Percentiles rank a stretch among this genome's conserved stretches.
These are phyloP conservation scores for Hypoxylon sp. DNA, from an alignment of 2,329 filamentous ascomycete genomes.

Conservation along the genomic window DNA sequence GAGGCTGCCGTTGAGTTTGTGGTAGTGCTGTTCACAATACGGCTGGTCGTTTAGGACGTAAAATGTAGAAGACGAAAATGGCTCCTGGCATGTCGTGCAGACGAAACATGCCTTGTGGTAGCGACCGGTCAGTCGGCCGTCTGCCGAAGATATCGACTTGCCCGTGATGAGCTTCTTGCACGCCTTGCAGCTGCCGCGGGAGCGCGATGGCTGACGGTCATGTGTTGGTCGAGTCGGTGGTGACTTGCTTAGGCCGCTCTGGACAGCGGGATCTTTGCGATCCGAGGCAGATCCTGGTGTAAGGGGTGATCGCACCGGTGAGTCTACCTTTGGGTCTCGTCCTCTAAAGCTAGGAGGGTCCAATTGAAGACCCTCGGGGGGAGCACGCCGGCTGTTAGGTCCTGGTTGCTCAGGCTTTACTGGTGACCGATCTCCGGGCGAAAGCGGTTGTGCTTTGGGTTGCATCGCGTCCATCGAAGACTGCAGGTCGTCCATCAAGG, in stretches of 20 bases:
- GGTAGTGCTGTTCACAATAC: slow-evolving; percentile 93
- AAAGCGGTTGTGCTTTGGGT: slow-evolving; percentile 47
- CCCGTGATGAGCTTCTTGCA: slow-evolving; percentile 83
- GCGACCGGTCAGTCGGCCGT: slow-evolving; percentile 89
- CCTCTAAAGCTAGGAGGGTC: slow-evolving; percentile 49
- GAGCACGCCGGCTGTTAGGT: slow-evolving; percentile 22
- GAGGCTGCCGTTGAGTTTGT: slow-evolving; percentile 87
- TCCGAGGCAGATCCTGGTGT: slow-evolving; percentile 39
- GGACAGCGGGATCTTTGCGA: slow-evolving; percentile 37
- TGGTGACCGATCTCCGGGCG: slow-evolving; percentile 36
- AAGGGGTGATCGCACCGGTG: slow-evolving; percentile 42
- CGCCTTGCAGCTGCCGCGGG: slow-evolving; percentile 83
- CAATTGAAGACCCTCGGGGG: slow-evolving; percentile 44
- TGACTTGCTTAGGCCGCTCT: slow-evolving; percentile 43
- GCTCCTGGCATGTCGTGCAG: slow-evolving; percentile 82
- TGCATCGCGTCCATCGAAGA: slow-evolving; percentile 60
- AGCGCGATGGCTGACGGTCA: slow-evolving; percentile 57
- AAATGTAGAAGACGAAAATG: slow-evolving; percentile 89
- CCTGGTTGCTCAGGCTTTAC: slow-evolving; percentile 21
- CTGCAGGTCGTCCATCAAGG: slow-evolving; percentile 67
- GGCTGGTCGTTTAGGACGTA: slow-evolving; percentile 90
- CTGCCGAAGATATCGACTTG: slow-evolving; percentile 93
- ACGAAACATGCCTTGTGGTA: slow-evolving; percentile 97
- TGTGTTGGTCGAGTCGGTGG: slow-evolving; percentile 49
- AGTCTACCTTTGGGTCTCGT: slow-evolving; percentile 32